Evolutionary conservation across 2,329 filamentous ascomycete genomes (phyloP), one percentile per base, ranked within the genome.

Genomic region (Fonsecaea multimorphosa): DNA sequence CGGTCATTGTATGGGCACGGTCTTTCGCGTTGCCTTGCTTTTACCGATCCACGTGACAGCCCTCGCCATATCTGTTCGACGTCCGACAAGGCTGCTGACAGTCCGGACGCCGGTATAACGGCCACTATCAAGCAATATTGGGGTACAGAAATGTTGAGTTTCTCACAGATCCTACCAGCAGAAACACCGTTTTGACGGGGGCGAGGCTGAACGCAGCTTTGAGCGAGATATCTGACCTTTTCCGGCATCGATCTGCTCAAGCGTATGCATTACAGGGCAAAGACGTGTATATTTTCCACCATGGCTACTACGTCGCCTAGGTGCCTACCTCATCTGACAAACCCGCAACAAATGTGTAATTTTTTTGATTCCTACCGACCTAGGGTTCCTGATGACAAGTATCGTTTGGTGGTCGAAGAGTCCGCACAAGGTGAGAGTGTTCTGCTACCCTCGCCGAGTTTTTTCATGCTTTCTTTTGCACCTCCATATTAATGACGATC

Each of bases 401-500:
- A 12, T 27, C 11, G 19, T 12, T 49, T n/a, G 16, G 38, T 40
- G 5, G 38, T 40, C 14, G 16, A n/a, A 40, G 38, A 40, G 38
- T 12, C 38, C 9, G 38, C 16, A n/a, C 11, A 31, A 31, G 38
- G 8, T 40, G 3, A 3, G n/a, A n/a, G 38, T 40, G 3, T n/a
- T 8, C 14, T 12, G 14, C 34, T 38, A 12, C 14, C 11, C 34
- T 14, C 34, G 9, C 38, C 2, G 38, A 5, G 22, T 7, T 5
- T 2, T 34, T 38, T 60, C 31, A 55, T 49, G 56, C 46, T 51
- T 54, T 58, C 36, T 58, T 52, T 7, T 51, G n/a, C 16, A 64
- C 32, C 8, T 64, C 65, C 69, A 70, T 68, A 24, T 71, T 71
- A 49, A 71, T 67, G 32, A 57, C 55, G 22, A 71, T 70, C 11